Percentiles rank a stretch among this genome's conserved stretches.
Evolutionary conservation across 2,329 filamentous ascomycete genomes (phyloP).

Genomic region (Allantophomopsis lycopodina): DNA sequence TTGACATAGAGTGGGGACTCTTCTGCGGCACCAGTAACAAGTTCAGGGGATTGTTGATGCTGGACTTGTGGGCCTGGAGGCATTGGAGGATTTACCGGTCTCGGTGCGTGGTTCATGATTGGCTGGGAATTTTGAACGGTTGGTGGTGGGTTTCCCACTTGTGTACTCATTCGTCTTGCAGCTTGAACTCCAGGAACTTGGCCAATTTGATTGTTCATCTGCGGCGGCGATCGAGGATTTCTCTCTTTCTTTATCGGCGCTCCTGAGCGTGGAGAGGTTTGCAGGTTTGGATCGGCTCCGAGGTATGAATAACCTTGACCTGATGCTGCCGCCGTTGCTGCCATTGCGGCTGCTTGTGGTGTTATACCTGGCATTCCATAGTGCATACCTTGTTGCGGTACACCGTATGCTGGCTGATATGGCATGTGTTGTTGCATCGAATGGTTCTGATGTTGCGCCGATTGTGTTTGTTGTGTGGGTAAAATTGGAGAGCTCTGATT

Average conservation of each 20-base stretch:
- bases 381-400: constrained; percentile 61
- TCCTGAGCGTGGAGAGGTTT: constrained; percentile 67
- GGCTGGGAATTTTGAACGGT: constrained; percentile 60
- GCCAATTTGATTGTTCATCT: constrained; percentile 43
- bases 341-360: constrained; percentile 77
- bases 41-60: constrained; percentile 65
- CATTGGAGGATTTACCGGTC: constrained; percentile 44
- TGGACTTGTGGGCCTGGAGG: constrained; percentile 49
- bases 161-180: constrained; percentile 60
- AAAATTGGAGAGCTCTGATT: constrained; percentile 69
- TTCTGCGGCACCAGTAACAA: constrained; percentile 58
- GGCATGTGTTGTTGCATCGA: constrained; percentile 56
- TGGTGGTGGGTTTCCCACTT: constrained; percentile 44
- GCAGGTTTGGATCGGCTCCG: constrained; percentile 55
- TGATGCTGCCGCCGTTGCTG: constrained; percentile 77
- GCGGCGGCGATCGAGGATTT: constrained; percentile 56
- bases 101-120: constrained; percentile 56
- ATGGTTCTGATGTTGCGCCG: constrained; percentile 45
- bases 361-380: constrained; percentile 66
- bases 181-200: constrained; percentile 35
- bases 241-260: constrained; percentile 58
- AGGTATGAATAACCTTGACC: constrained; percentile 53
- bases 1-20: constrained; percentile 96
- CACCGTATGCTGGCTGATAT: constrained; percentile 68
- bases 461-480: constrained; percentile 63